These are phyloP conservation scores for Leucocoprinus sp. DNA, from an alignment of 768 basidiomycete species.

Conservation along the genomic window DNA sequence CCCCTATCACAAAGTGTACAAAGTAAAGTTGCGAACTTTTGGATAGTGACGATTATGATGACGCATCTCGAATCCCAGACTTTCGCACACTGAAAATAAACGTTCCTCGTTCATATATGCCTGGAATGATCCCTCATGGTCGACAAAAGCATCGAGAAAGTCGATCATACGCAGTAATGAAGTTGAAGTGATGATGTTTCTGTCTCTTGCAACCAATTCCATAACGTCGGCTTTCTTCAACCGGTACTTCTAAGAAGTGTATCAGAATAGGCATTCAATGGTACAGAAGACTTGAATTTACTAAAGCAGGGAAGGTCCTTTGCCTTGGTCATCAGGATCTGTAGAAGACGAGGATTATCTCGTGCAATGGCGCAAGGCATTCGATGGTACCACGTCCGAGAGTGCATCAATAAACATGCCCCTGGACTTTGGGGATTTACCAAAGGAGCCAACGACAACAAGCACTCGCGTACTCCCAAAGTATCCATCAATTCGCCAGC, in stretches of 20 bases:
- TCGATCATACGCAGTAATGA: constrained; percentile 26
- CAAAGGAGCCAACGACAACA: constrained; percentile 30
- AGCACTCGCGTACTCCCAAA: constrained; percentile 22
- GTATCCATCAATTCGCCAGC: constrained; percentile 27
- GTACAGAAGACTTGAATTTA: constrained; percentile 2
- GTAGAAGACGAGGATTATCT: constrained; percentile 22
- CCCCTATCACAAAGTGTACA: background rate
- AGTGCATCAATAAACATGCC: constrained; percentile 30
- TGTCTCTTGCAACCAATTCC: constrained; percentile 19
- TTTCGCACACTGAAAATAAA: constrained; percentile 15
- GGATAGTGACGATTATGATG: constrained; percentile 24
- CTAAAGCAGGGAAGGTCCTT: constrained; percentile 21
- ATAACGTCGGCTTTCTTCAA: constrained; percentile 18
- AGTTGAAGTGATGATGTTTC: constrained; percentile 17
- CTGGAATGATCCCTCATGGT: constrained; percentile 29
- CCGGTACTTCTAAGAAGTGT: constrained; percentile 15
- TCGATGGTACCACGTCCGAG: constrained; percentile 27
- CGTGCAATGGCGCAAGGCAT: constrained; percentile 24
- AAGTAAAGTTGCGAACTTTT: constrained; percentile 16
- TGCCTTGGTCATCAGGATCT: constrained; percentile 29
- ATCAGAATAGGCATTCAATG: background rate
- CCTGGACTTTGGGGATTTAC: constrained; percentile 25
- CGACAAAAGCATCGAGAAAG: constrained; percentile 33
- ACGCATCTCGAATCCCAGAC: constrained; percentile 23
- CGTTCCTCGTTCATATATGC: constrained; percentile 23